A percentile compares a stretch with the other conserved stretches of the same genome.
Evolutionary conservation across 164 flowering plant genomes (phyloP).

Genomic region (Paratinospora sagittata): DNA sequence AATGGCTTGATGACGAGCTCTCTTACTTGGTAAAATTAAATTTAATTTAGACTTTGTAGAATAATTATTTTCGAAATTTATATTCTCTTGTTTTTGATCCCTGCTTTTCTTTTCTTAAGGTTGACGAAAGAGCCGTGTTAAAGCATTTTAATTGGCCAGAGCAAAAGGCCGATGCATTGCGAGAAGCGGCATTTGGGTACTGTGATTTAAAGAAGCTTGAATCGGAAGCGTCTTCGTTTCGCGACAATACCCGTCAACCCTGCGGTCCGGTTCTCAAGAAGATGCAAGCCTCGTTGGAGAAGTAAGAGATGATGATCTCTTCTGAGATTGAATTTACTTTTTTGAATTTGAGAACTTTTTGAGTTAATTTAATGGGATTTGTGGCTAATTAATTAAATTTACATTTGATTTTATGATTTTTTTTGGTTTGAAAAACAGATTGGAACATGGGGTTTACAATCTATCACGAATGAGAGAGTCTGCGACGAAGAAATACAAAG

Average conservation of each 20-base stretch:
- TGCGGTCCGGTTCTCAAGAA: constrained; percentile 75
- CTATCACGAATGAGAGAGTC: constrained; percentile 79
- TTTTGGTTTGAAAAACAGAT: constrained; percentile 40
- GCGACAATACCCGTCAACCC: constrained; percentile 67
- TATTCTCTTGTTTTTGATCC: no score
- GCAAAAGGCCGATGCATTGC: constrained; percentile 85
- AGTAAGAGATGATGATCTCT: constrained; percentile 35
- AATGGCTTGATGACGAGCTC: constrained; percentile 97
- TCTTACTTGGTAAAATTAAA: constrained; percentile 76
- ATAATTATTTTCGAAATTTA: no score
- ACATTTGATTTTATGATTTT: background rate
- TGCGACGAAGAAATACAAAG: constrained; percentile 55
- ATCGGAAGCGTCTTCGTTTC: constrained; percentile 54
- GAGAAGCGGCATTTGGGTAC: constrained; percentile 95
- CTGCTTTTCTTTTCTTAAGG: constrained; percentile 30
- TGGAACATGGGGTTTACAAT: constrained; percentile 83
- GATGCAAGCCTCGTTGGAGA: constrained; percentile 83
- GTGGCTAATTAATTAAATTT: no score
- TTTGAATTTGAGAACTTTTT: background rate
- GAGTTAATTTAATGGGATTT: background rate
- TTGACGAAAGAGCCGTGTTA: constrained; percentile 94
- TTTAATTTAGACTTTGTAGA: no score
- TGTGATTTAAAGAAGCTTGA: constrained; percentile 87
- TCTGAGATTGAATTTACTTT: background rate
- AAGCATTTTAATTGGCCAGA: constrained; percentile 99